phyloP scores from a whole-genome alignment of 305 asterid species.

The Fraxinus latifolia region DNA sequence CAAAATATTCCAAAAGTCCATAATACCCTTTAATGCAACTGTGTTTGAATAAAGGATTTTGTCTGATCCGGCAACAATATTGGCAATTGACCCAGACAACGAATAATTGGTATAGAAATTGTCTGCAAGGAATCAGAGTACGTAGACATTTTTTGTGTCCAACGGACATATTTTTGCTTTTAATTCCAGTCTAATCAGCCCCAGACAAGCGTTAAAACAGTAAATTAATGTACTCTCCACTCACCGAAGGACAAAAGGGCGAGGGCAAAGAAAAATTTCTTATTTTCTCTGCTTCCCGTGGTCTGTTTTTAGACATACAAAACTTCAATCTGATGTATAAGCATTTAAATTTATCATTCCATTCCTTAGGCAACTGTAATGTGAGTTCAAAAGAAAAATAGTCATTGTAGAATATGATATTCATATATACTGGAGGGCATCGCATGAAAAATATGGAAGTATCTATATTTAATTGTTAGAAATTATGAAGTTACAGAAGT shows the following conservation, averaged over 20 bases:
- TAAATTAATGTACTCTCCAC: background rate
- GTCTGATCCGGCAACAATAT: no score
- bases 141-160: background rate
- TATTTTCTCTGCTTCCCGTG: background rate
- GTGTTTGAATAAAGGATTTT: no score
- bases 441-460: background rate
- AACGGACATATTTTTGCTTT: background rate
- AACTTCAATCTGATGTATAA: background rate
- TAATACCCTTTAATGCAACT: no score
- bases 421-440: background rate
- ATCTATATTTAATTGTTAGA: background rate
- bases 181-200: background rate
- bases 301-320: background rate
- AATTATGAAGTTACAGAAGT: constrained; percentile 8
- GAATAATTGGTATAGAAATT: no score
- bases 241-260: background rate
- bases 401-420: background rate
- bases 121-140: background rate
- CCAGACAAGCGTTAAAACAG: background rate
- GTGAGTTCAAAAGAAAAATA: constrained; percentile 4
- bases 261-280: background rate
- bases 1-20: no score
- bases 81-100: no score
- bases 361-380: background rate
- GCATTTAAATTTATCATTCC: background rate